Evolutionary conservation across 2,329 filamentous ascomycete species (phyloP), one percentile per base, ranked within the genome.

Genomic region (Knoxdaviesia proteae): DNA sequence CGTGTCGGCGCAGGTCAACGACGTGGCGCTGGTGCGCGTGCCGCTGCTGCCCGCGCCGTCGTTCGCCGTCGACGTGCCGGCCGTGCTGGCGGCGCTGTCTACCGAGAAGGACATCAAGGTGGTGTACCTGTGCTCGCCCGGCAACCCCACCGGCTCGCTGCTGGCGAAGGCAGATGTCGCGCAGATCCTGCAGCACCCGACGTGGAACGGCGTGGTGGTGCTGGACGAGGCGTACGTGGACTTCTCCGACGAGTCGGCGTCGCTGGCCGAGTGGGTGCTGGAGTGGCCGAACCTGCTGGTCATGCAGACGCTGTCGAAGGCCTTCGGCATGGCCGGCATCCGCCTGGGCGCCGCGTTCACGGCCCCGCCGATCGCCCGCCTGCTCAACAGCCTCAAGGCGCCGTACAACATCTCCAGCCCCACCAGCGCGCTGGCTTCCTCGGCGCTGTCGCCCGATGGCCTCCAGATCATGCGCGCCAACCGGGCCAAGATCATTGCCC

Each of bases 271-370:
- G 60, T 93, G 84, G 80, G 87, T 93, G 1, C 68, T 72, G 34
- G 86, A 94, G 54, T 92, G 83, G 74, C 87, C 88, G 41, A 98
- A 98, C 59, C 68, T 98, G 31, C 86, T 94, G 11, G 87, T 98
- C 45, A 84, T 96, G 83, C 90, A 98, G 66, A 98, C 90, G 1
- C 69, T 96, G n/a, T 93, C 83, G 53, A 98, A 98, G 60, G 90
- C 86, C 0, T 98, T 98, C 55, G 90, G 90, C 32, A 72, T 98
- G 54, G 90, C 90, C 4, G 90, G 88, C 41, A 94, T 98, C 55
- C 71, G 90, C 10, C 69, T 98, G 1, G 90, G 90, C 39, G 82
- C 77, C 6, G 84, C 84, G 1, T 98, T 94, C 56, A 72, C 83
- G 5, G 72, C 76, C 7, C 68, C 76, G 0, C 68, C 75, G 5